Percentiles rank a stretch among this genome's conserved stretches.
phyloP scores from a whole-genome alignment of 257 asterid species.

The Nyctanthes arbortristis region DNA sequence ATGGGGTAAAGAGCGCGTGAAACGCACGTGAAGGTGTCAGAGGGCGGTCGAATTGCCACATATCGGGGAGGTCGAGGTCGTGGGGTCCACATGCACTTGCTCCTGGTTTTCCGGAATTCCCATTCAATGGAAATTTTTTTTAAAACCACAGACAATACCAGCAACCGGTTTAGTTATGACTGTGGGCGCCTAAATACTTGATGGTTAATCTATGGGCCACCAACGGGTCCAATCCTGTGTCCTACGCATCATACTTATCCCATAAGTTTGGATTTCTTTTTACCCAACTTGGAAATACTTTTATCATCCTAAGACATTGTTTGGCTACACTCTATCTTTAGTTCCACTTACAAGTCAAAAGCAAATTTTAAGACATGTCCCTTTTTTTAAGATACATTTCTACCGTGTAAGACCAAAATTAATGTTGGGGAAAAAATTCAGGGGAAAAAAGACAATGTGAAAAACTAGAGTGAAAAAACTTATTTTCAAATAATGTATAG shows the following conservation, averaged over 20 bases:
- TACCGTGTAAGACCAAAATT: too few relatives aligned
- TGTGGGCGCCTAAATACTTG: conserved; percentile 51
- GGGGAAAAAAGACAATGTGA: too few relatives aligned
- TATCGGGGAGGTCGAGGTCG: conserved; percentile 37
- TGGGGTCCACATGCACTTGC: conserved; percentile 33
- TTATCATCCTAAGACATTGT: background rate
- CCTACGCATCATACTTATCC: conserved; percentile 49
- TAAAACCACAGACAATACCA: conserved; percentile 28
- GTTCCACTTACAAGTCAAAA: too few relatives aligned
- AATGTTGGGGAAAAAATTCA: too few relatives aligned
- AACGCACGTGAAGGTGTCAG: conserved; percentile 52
- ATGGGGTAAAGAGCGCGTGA: conserved; percentile 49
- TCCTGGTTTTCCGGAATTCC: conserved; percentile 75
- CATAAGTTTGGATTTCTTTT: conserved; percentile 32
- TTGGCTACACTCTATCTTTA: background rate
- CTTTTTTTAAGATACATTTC: too few relatives aligned
- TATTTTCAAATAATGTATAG: too few relatives aligned
- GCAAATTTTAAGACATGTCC: too few relatives aligned
- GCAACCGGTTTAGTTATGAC: conserved; percentile 26
- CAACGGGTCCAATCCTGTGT: conserved; percentile 16
- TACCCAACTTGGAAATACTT: background rate
- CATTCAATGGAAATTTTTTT: conserved; percentile 26
- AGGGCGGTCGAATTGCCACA: conserved; percentile 86
- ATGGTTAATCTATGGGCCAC: conserved; percentile 25
- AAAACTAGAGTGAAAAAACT: too few relatives aligned